phyloP scores from a whole-genome alignment of 176 grass and related monocot genomes.

The Carex cristatella region DNA sequence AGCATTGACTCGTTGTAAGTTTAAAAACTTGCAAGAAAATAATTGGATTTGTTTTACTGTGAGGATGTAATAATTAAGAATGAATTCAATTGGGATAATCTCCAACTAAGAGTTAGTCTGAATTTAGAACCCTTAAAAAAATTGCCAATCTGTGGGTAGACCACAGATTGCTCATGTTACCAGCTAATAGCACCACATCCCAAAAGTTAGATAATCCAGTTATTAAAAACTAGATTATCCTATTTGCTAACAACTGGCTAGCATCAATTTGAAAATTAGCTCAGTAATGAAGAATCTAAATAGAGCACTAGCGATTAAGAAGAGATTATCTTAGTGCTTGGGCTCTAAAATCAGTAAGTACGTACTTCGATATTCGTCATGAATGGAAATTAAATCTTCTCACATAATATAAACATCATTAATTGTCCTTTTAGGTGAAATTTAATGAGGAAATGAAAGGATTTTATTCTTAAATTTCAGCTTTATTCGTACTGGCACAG shows the following conservation, averaged over 20 bases:
- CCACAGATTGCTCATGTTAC: conserved; percentile 9
- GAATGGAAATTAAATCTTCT: not conserved
- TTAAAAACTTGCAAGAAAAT: not conserved
- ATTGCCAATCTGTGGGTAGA: not conserved
- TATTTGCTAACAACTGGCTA: not conserved
- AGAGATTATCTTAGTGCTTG: not conserved
- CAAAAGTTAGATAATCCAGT: not conserved
- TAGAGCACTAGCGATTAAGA: not conserved
- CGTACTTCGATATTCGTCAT: not conserved
- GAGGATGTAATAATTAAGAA: not conserved
- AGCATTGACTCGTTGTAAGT: not conserved
- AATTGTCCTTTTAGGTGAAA: not conserved
- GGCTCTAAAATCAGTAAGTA: not conserved
- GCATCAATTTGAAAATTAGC: not conserved
- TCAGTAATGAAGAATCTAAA: not conserved
- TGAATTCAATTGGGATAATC: not conserved
- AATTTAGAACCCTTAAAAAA: not conserved
- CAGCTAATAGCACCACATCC: not conserved
- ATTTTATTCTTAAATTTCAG: not conserved
- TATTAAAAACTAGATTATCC: not conserved
- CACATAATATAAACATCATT: not conserved
- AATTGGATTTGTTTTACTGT: not conserved
- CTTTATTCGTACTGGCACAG: not conserved
- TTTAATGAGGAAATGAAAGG: not conserved
- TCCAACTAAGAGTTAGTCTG: not conserved